Evolutionary conservation across 1,139 yeast species (phyloP).

Genomic region (Sugiyamaella sp.): DNA sequence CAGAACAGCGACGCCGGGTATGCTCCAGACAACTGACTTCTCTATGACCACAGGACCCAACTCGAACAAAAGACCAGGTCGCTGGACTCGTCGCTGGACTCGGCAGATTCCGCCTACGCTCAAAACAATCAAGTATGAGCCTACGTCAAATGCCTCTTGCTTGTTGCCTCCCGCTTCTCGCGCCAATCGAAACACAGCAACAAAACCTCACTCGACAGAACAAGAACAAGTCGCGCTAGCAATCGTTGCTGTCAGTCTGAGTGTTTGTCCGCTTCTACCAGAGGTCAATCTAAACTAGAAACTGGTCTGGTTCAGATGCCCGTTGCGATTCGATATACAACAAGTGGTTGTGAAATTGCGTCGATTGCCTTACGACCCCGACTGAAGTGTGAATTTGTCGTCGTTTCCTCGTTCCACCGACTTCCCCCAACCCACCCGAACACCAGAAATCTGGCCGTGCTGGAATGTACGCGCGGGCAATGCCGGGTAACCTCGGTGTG

Average conservation of each 20-base stretch:
- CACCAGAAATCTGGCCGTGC: slow-evolving; percentile 13
- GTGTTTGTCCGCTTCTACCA: neutral
- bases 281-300: slow-evolving; percentile 11
- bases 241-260: neutral
- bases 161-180: neutral
- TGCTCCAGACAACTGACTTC: no score
- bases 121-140: slow-evolving; percentile 19
- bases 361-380: slow-evolving; percentile 6
- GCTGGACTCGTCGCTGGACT: neutral
- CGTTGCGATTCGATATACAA: slow-evolving; percentile 12
- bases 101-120: neutral
- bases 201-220: slow-evolving; percentile 6
- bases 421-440: slow-evolving; percentile 10
- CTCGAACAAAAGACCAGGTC: neutral
- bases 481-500: slow-evolving; percentile 3
- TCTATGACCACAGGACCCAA: no score
- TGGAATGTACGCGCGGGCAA: slow-evolving; percentile 3
- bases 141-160: neutral
- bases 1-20: no score
- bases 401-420: slow-evolving; percentile 2
- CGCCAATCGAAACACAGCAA: slow-evolving; percentile 1
- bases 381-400: slow-evolving; percentile 16
- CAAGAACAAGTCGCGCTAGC: slow-evolving; percentile 2
- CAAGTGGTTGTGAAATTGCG: slow-evolving; percentile 11
- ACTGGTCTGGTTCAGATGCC: slow-evolving; percentile 9